These are phyloP conservation scores for Termitomyces sp. DNA, from an alignment of 768 basidiomycete genomes.

Conservation along the genomic window DNA sequence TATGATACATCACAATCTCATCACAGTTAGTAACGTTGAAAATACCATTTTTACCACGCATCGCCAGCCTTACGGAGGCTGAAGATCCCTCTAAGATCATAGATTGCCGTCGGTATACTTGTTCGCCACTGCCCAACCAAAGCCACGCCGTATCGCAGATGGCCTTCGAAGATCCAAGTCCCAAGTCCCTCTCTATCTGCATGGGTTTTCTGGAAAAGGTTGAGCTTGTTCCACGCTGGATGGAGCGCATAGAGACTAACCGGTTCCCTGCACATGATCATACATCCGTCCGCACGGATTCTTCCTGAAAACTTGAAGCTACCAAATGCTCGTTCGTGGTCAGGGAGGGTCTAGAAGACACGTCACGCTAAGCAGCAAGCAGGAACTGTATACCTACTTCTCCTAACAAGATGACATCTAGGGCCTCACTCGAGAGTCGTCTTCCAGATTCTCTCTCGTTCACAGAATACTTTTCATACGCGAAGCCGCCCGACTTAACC, in stretches of 20 bases:
- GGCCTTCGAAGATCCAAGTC: slow-evolving; percentile 56
- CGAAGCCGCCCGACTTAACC: slow-evolving; percentile 15
- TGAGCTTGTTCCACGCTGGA: slow-evolving; percentile 1
- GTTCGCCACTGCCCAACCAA: slow-evolving; percentile 54
- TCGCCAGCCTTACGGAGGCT: slow-evolving; percentile 41
- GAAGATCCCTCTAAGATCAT: slow-evolving; percentile 48
- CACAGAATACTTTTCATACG: slow-evolving; percentile 20
- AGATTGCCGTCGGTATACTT: slow-evolving; percentile 23
- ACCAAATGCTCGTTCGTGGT: slow-evolving; percentile 62
- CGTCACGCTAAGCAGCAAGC: background rate
- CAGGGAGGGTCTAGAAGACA: slow-evolving; percentile 40
- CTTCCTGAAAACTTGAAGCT: slow-evolving; percentile 57
- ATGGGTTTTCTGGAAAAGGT: slow-evolving; percentile 32
- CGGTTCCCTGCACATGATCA: slow-evolving; percentile 58
- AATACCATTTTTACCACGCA: slow-evolving; percentile 8
- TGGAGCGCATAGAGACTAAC: slow-evolving; percentile 24
- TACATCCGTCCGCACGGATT: slow-evolving; percentile 52
- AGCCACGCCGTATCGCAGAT: slow-evolving; percentile 39
- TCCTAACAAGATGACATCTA: slow-evolving; percentile 33
- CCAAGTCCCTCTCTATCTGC: slow-evolving; percentile 35
- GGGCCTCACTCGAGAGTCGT: slow-evolving; percentile 15
- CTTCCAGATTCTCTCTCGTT: background rate
- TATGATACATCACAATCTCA: background rate
- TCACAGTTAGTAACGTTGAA: background rate
- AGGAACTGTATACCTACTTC: slow-evolving; percentile 29